Evolutionary conservation across 306 rosid genomes (phyloP).

Genomic region (Castanea crenata): DNA sequence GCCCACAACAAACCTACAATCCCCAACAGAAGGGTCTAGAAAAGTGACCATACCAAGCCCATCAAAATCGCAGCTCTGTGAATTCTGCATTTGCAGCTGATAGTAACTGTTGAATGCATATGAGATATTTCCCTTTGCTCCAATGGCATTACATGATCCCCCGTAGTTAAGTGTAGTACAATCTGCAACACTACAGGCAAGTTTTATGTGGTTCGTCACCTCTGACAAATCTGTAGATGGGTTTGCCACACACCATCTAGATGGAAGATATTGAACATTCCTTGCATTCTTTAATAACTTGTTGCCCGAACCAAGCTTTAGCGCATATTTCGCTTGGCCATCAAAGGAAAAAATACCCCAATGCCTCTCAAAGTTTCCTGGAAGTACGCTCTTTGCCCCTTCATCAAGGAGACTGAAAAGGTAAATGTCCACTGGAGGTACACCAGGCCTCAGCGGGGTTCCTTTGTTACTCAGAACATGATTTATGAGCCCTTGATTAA

Average conservation of each 20-base stretch:
- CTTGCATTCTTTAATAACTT: slow-evolving; percentile 65
- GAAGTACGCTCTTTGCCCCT: slow-evolving; percentile 83
- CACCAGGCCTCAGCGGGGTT: slow-evolving; percentile 75
- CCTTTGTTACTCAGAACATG: slow-evolving; percentile 71
- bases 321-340: slow-evolving; percentile 81
- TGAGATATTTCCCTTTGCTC: slow-evolving; percentile 81
- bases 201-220: slow-evolving; percentile 66
- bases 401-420: slow-evolving; percentile 79
- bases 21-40: slow-evolving; percentile 80
- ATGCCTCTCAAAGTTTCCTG: slow-evolving; percentile 94
- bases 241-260: slow-evolving; percentile 91
- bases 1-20: slow-evolving; percentile 81
- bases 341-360: slow-evolving; percentile 96
- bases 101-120: slow-evolving; percentile 96
- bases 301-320: slow-evolving; percentile 78
- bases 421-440: slow-evolving; percentile 76
- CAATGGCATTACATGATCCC: slow-evolving; percentile 88
- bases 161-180: slow-evolving; percentile 92
- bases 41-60: slow-evolving; percentile 87
- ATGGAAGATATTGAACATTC: slow-evolving; percentile 79
- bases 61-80: slow-evolving; percentile 75
- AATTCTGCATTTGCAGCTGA: slow-evolving; percentile 84
- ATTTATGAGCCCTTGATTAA: slow-evolving; percentile 84
- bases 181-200: slow-evolving; percentile 85
- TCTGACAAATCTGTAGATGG: slow-evolving; percentile 55